Evolutionary conservation across 345 rosid species (phyloP).

Genomic region (Punica granatum): DNA sequence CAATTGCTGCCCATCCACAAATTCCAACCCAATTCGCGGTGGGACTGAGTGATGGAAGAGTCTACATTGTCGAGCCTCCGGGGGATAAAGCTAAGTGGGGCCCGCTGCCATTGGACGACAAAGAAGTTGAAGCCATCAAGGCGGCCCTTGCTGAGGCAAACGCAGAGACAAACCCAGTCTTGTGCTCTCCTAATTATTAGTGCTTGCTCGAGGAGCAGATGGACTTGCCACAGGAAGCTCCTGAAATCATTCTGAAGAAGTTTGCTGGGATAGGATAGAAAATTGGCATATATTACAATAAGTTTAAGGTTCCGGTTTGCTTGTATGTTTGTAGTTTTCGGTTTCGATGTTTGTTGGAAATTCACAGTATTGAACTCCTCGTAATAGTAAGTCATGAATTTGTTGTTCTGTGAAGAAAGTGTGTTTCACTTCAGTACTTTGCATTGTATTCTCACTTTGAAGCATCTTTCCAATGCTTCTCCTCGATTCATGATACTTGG

Average conservation of each 20-base stretch:
- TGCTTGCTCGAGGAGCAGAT: neutral
- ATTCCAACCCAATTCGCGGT: conserved; percentile 35
- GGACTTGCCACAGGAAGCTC: neutral
- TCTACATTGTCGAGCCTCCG: conserved; percentile 32
- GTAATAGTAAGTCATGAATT: too few species aligned
- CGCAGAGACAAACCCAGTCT: neutral
- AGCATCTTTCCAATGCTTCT: too few species aligned
- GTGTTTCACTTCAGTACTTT: too few species aligned
- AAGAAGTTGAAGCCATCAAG: neutral
- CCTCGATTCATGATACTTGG: too few species aligned
- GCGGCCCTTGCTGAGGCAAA: neutral
- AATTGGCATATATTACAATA: too few species aligned
- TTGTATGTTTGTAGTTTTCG: too few species aligned
- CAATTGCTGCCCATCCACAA: conserved; percentile 32
- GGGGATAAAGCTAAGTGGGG: conserved; percentile 16
- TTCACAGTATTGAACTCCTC: too few species aligned
- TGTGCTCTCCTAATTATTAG: neutral
- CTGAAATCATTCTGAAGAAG: neutral
- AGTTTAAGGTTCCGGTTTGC: too few species aligned
- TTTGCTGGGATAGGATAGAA: too few species aligned
- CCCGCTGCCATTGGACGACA: conserved; percentile 5
- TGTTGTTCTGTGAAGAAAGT: too few species aligned
- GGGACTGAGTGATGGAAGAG: conserved; percentile 31
- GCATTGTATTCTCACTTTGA: too few species aligned
- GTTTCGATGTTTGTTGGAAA: too few species aligned